phyloP scores from a whole-genome alignment of 306 rosid genomes.

The Inga laurina region DNA sequence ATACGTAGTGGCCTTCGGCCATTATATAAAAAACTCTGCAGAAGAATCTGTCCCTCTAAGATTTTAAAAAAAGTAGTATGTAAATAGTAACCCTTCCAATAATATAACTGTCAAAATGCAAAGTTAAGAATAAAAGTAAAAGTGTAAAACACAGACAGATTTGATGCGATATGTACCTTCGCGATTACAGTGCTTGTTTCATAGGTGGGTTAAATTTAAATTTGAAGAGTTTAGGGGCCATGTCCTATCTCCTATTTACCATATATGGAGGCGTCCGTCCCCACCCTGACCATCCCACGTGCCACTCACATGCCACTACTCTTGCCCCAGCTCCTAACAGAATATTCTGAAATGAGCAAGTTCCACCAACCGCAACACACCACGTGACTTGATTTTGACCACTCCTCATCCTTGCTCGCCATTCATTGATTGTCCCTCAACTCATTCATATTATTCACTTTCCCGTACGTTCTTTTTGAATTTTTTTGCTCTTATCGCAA shows the following conservation, averaged over 20 bases:
- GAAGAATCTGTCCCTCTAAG: background rate
- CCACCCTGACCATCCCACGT: slow-evolving; percentile 34
- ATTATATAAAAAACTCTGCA: background rate
- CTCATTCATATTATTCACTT: background rate
- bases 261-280: background rate
- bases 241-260: background rate
- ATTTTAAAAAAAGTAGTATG: background rate
- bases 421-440: background rate
- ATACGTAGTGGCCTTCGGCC: background rate
- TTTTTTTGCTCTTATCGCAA: background rate
- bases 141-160: background rate
- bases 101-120: background rate
- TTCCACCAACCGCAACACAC: slow-evolving; percentile 48
- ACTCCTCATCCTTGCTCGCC: slow-evolving; percentile 18
- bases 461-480: background rate
- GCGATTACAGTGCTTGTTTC: background rate
- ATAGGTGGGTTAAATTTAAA: background rate
- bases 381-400: slow-evolving; percentile 71
- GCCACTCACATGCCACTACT: slow-evolving; percentile 66
- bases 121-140: background rate
- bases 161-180: background rate
- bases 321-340: slow-evolving; percentile 13
- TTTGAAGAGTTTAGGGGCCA: background rate
- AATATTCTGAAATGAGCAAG: background rate
- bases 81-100: background rate